Percentiles rank a stretch among this genome's conserved stretches.
Conservation (phyloP, 352 stramenopile genomes). For the Phytophthora fragariae region DNA sequence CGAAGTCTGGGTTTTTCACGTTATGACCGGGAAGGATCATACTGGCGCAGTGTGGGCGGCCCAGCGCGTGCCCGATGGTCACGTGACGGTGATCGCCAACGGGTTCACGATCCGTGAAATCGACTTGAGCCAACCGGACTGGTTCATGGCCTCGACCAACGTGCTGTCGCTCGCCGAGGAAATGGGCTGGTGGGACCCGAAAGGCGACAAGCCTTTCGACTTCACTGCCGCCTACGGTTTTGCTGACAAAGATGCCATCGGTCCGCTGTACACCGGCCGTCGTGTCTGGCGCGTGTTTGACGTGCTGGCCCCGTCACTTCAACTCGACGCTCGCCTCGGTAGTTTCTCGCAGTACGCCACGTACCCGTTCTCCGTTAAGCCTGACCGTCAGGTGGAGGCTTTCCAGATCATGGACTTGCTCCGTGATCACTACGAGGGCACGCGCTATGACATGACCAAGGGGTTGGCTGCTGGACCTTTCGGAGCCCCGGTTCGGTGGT, state of each 20-base stretch:
- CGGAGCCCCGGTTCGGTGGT: slow-evolving; percentile 87
- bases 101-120: slow-evolving; percentile 94
- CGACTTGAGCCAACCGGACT: slow-evolving; percentile 72
- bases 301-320: slow-evolving; percentile 77
- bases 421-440: slow-evolving; percentile 93
- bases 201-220: slow-evolving; percentile 58
- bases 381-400: slow-evolving; percentile 65
- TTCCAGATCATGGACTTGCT: slow-evolving; percentile 87
- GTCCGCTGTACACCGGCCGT: slow-evolving; percentile 76
- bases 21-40: slow-evolving; percentile 91
- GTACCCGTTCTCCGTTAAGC: slow-evolving; percentile 92
- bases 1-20: slow-evolving; percentile 96
- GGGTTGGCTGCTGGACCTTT: slow-evolving; percentile 91
- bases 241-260: slow-evolving; percentile 61
- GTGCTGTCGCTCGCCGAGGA: slow-evolving; percentile 85
- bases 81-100: slow-evolving; percentile 93
- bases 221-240: slow-evolving; percentile 81
- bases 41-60: slow-evolving; percentile 92
- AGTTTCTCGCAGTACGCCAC: slow-evolving; percentile 73
- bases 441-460: slow-evolving; percentile 88
- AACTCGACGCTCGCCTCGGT: slow-evolving; percentile 70
- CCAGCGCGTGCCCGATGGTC: slow-evolving; percentile 91
- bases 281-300: slow-evolving; percentile 92
- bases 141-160: slow-evolving; percentile 91
- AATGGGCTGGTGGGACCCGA: slow-evolving; percentile 87